Evolutionary conservation across 192 early-diverging fungal genomes (phyloP), one percentile per base, ranked within the genome.

Genomic region (Backusella sp.): DNA sequence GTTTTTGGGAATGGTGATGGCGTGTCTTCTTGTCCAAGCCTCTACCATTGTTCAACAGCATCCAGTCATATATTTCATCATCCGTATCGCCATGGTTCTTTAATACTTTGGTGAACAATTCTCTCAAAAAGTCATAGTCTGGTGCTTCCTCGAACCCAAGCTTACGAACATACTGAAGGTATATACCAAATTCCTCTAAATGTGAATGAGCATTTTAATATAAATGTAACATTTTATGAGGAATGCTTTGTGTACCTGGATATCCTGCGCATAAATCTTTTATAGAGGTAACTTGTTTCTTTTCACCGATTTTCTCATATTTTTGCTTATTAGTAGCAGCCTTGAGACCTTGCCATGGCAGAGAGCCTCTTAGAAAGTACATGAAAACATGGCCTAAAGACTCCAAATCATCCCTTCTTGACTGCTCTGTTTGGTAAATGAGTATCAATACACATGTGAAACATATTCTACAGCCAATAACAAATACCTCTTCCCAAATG

Each of bases 261-360:
- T 90, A 95, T 37, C 92, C 92, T 66, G 94, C 92, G 73, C 95
- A 96, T n/a, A 99, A 88, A 73, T 98, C 97, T 75, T 93, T 91
- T 81, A 98, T 89, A 19, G 88, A 83, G 3, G 94, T 94, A 26
- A 90, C 88, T 78, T 97, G 97, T 84, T 99, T 99, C 89, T 96
- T 96, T 82, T 99, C 96, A 35, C 97, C 97, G 84, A 99, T 99
- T 80, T 97, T 96, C 82, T 99, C 97, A 84, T 99, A 99, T 79
- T 99, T 99, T 91, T 99, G 96, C 80, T 97, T 96, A 89, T 99
- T 99, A 71, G 94, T 97, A 21, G 92, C 94, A 14, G 97, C 97
- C 85, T 98, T 98, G 26, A 99, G 84, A 9, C 97, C 97, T 86
- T 99, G 97, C 97, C 97, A 99, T n/a, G 97, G 97, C 42, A 99